Evolutionary conservation across 352 stramenopile genomes (phyloP), one percentile per base, ranked within the genome.

Genomic region (Phytopythium oedochilum): DNA sequence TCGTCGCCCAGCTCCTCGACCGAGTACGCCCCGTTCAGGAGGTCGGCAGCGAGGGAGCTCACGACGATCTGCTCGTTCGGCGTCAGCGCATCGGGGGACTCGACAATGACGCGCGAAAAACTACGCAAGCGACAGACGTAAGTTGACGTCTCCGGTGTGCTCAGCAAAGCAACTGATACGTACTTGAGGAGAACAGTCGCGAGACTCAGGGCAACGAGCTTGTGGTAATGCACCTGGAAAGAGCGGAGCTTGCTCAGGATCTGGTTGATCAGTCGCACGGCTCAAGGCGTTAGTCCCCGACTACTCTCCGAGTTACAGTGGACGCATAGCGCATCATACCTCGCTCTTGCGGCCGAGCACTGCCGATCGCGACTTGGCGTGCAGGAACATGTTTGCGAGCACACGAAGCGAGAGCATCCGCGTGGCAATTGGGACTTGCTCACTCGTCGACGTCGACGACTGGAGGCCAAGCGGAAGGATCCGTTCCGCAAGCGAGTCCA

Each of bases 1-100:
- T 94, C 82, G 55, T 94, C 82, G n/a, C 78, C 78, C n/a, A 89
- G 57, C 42, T 89, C 74, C 39, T 82, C 63, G 18, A 94, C 55
- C 14, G 73, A 63, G 28, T 68, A 68, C 10, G 74, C 56, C 23
- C 75, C 66, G 42, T 83, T 83, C 22, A 90, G 50, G 23, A 88
- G 57, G 20, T 78, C 68, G 53, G 74, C 79, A 2, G 69, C 64
- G 25, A 78, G 51, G 2, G 78, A 84, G 36, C 76, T 67, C 32
- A 88, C 60, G 2, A 75, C 60, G 0, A 86, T 58, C 26, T 72
- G 61, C 26, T 89, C 81, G 40, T 88, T 77, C 11, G 63, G 23
- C 12, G 73, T 73, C 14, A 90, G 48, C 12, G 64, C 36, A 7
- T 57, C 56, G 0, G 71, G 64, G 3, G 43, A 45, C 31, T 75